Base-by-base conservation (phyloP, 345 rosid genomes). In the Clarkia xantiana region DNA sequence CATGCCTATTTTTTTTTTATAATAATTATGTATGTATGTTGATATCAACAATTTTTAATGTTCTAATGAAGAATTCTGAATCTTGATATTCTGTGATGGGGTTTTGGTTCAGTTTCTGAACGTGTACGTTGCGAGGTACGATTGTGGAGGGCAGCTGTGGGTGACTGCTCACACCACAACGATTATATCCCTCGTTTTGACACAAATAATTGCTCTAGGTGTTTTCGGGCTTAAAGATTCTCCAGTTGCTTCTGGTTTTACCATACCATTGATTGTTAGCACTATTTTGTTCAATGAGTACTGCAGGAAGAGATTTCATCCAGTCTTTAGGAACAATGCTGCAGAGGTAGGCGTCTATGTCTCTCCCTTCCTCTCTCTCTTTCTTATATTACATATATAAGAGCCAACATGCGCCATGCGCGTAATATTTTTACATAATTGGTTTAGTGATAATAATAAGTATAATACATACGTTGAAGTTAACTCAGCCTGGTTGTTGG, bases 71-170 rank as follows among this genome's bases (percentile, higher is more conserved):
- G 9, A 29, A 7, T 29, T 29, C 36, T 10, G 9, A 10, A 29
- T 29, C 9, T 29, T 29, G 36, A 29, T 29, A 29, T 7, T 29
- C 36, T 29, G 9, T 29, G 36, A 29, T 44, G 45, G 15, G 29
- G 9, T 39, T 10, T 17, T 25, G 10, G 57, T 66, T 59, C 84
- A 91, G 96, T 73, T 91, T 57, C 69, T 86, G 58, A 80, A 86
- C 40, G 98, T 86, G 8, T 91, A 91, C 45, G 47, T 73, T 6
- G 25, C 69, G 36, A 84, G 68, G 54, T 86, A 86, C 53, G 90
- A 91, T 67, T 76, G 80, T 19, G 82, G 94, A 48, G 98, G 98
- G 52, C 81, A 53, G 29, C 81, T 72, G 53, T 86, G 98, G 98
- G 96, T 94, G 42, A 49, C 88, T 19, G 76, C 70, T 42, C 94